These are phyloP conservation scores for Fraxinus ornus DNA, from an alignment of 305 asterid genomes.

Conservation along the genomic window DNA sequence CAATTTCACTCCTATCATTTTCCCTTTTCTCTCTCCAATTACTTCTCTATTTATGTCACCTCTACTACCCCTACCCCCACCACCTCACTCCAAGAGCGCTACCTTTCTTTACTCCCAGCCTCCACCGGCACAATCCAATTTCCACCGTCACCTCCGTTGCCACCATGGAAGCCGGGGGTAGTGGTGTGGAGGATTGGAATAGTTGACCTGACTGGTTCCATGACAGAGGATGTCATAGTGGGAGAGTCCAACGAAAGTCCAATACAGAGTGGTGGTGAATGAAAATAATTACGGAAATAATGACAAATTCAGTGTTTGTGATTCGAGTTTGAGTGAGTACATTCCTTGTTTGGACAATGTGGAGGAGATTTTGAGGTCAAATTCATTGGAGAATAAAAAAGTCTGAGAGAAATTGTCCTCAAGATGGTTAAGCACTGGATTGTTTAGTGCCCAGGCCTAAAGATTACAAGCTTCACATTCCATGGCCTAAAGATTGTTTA, in stretches of 20 bases:
- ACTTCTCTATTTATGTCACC: constrained; percentile 18
- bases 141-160: constrained; percentile 25
- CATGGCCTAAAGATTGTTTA: too few relatives aligned
- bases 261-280: constrained; percentile 40
- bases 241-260: constrained; percentile 54
- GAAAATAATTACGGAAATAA: constrained; percentile 20
- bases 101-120: constrained; percentile 29
- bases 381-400: constrained; percentile 25
- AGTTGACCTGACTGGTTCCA: constrained; percentile 50
- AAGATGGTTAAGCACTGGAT: constrained; percentile 40
- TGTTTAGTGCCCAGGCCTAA: constrained; percentile 66
- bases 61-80: constrained; percentile 8
- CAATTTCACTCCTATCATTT: constrained; percentile 43
- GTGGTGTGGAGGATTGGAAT: constrained; percentile 62
- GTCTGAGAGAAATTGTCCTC: constrained; percentile 42
- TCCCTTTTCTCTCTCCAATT: constrained; percentile 36
- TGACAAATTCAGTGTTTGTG: constrained; percentile 51
- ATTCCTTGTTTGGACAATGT: constrained; percentile 54
- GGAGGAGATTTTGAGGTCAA: constrained; percentile 29
- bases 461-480: constrained; percentile 51
- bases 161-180: constrained; percentile 11
- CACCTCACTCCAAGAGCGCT: constrained; percentile 21
- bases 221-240: constrained; percentile 52
- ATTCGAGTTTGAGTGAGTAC: constrained; percentile 37
- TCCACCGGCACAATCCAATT: constrained; percentile 9